Conservation (phyloP, 495 filamentous ascomycete genomes). For the Annulohypoxylon moriforme region DNA sequence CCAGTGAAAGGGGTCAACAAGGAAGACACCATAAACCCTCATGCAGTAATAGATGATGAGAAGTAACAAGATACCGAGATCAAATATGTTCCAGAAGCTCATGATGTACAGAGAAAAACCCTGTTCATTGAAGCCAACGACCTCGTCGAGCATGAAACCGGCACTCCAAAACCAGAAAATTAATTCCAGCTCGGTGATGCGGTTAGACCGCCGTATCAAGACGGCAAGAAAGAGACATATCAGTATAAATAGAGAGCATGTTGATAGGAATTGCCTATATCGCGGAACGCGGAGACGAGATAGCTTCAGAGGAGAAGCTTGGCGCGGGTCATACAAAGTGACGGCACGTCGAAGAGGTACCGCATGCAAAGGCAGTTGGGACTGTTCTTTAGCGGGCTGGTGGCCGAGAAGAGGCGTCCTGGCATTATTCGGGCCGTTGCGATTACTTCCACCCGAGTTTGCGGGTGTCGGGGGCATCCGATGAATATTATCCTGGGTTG, state of each 20-base stretch:
- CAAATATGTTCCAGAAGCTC: constrained; percentile 97
- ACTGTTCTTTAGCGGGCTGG: constrained; percentile 52
- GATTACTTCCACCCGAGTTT: constrained; percentile 19
- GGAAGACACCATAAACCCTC: constrained; percentile 83
- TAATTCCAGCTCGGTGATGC: constrained; percentile 83
- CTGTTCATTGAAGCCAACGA: constrained; percentile 92
- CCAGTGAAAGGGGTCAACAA: constrained; percentile 74
- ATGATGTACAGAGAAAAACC: constrained; percentile 94
- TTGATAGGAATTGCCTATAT: constrained; percentile 89
- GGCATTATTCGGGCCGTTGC: constrained; percentile 42
- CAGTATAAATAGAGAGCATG: constrained; percentile 81
- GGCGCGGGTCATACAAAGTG: constrained; percentile 87
- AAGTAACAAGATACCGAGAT: constrained; percentile 86
- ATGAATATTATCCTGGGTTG: constrained; percentile 83
- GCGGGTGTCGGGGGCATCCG: constrained; percentile 54
- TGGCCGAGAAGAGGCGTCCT: constrained; percentile 58
- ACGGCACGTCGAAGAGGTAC: constrained; percentile 75
- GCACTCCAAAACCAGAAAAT: constrained; percentile 97
- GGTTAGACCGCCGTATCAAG: constrained; percentile 71
- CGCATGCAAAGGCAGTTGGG: constrained; percentile 47
- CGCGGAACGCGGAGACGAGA: constrained; percentile 88
- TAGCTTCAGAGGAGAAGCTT: constrained; percentile 90
- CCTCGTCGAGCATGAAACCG: constrained; percentile 95
- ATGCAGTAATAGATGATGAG: constrained; percentile 89
- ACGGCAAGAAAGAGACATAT: constrained; percentile 87